These are phyloP conservation scores for Tulasnella sp. DNA, from an alignment of 768 basidiomycete species.

Conservation along the genomic window DNA sequence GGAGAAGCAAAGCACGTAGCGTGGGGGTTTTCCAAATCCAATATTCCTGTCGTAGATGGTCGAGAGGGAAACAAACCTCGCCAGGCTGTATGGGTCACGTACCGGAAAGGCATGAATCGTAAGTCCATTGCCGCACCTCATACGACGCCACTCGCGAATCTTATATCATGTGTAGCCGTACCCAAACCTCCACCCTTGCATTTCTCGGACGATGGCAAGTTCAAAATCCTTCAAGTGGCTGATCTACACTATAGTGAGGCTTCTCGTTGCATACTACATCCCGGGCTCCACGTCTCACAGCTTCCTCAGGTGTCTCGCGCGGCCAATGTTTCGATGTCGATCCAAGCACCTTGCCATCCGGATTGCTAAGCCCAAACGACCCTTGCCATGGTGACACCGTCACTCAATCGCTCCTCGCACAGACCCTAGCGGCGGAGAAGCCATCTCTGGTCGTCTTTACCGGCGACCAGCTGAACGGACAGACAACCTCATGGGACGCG, in stretches of 20 bases:
- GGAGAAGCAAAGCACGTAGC: slow-evolving; percentile 81
- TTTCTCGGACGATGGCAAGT: slow-evolving; percentile 74
- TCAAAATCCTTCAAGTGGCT: slow-evolving; percentile 85
- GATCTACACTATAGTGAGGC: slow-evolving; percentile 65
- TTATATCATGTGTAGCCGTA: slow-evolving; percentile 49
- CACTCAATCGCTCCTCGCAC: slow-evolving; percentile 63
- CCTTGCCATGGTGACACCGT: slow-evolving; percentile 59
- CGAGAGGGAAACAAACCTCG: slow-evolving; percentile 32
- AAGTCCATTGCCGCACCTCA: slow-evolving; percentile 27
- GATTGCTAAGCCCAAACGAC: neutral
- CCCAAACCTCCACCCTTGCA: slow-evolving; percentile 60
- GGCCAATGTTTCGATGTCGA: slow-evolving; percentile 71
- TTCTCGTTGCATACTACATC: slow-evolving; percentile 35
- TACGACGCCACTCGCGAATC: neutral
- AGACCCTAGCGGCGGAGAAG: slow-evolving; percentile 66
- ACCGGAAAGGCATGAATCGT: slow-evolving; percentile 70
- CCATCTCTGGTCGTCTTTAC: slow-evolving; percentile 89
- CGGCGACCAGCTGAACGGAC: slow-evolving; percentile 92
- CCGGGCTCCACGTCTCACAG: neutral
- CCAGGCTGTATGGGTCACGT: slow-evolving; percentile 55
- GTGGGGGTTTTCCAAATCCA: slow-evolving; percentile 64
- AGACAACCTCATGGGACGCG: slow-evolving; percentile 82
- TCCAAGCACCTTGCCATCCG: slow-evolving; percentile 36
- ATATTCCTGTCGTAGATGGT: slow-evolving; percentile 48
- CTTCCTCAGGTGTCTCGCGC: slow-evolving; percentile 44